Base-by-base conservation (phyloP, 352 stramenopile genomes). In the Globisporangium nunn region DNA sequence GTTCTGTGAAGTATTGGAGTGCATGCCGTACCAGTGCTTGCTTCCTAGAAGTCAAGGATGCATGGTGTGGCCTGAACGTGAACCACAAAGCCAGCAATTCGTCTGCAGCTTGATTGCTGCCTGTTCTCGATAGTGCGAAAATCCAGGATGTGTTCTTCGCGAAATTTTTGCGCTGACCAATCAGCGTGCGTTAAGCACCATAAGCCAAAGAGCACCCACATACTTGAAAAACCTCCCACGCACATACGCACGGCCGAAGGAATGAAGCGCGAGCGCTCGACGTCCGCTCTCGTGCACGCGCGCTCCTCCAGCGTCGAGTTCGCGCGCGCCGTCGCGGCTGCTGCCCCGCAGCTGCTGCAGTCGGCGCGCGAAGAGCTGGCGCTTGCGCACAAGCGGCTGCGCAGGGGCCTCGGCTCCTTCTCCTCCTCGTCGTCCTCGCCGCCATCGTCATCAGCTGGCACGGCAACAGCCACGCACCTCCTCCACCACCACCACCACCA, bases 231-330 rank as follows among this genome's bases (percentile, higher is more conserved):
- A 37, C 23, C 23, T 23, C 23, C 23, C 11, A 40, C 7, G 8
- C 35, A 40, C 33, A 37, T 8, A 37, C 6, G 23, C 23, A 23
- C 23, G 23, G 23, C 10, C 10, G 33, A 37, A 37, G 10, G 10
- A 37, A 83, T 84, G 74, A 81, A 81, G 57, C 74, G 71, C 47
- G 71, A 81, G 56, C 71, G 71, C 31, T 68, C 71, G 28, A 53
- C 68, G 43, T 69, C 57, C 28, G 59, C 54, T 15, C 51, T 78
- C 37, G 59, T 62, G 40, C 58, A 68, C 54, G 47, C 63, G 35
- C 50, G 61, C 44, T 35, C 61, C 11, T 63, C 58, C 8, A 63
- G 58, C 35, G 50, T 64, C 52, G 58, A 59, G 58, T 55, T 64
- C 50, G 41, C 58, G 14, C 52, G 58, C 30, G 52, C 43, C 11